Evolutionary conservation across 23 red algal species (phyloP), one percentile per base, ranked within the genome.

Genomic region (Gracilaria caudata): DNA sequence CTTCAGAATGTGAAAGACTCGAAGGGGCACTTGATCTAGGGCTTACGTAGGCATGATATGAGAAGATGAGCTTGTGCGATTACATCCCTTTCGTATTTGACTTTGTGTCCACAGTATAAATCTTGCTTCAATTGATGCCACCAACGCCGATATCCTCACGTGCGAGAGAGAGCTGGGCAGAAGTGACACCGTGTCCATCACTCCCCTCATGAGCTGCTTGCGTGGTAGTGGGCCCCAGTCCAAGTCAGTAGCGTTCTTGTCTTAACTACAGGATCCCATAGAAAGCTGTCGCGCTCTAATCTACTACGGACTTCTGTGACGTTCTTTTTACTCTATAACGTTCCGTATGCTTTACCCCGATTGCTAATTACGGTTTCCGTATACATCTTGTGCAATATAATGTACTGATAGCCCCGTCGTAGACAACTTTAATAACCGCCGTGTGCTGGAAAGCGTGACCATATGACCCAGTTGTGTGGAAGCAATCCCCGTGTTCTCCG

Each of bases 1-100:
- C 34, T 89, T 89, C 53, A 89, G 68, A 21, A 78, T 65, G 25
- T 89, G 75, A 49, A 30, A 3, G 21, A 10, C 6, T 29, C 51
- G 35, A 28, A 8, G 72, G 51, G 30, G 1, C 0, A 12, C 3
- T 49, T 38, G 41, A 4, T 63, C 26, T 19, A 14, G 61, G 2
- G 26, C 29, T 20, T 29, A 60, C 1, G 19, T 16, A 17, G 49
- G 1, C 14, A 53, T 9, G 8, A 13, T 16, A 53, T 53, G 13
- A 53, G 49, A 9, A 9, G 49, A 16, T 53, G 49, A 53, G 13
- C 49, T 53, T 7, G 13, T 53, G 49, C 49, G 49, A 53, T 2
- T 16, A n/a, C n/a, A n/a, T n/a, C n/a, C n/a, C n/a, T n/a, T n/a
- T n/a, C n/a, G n/a, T n/a, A n/a, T n/a, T n/a, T n/a, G n/a, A n/a